phyloP scores from a whole-genome alignment of 495 filamentous ascomycete genomes.

The Clohesyomyces aquaticus region DNA sequence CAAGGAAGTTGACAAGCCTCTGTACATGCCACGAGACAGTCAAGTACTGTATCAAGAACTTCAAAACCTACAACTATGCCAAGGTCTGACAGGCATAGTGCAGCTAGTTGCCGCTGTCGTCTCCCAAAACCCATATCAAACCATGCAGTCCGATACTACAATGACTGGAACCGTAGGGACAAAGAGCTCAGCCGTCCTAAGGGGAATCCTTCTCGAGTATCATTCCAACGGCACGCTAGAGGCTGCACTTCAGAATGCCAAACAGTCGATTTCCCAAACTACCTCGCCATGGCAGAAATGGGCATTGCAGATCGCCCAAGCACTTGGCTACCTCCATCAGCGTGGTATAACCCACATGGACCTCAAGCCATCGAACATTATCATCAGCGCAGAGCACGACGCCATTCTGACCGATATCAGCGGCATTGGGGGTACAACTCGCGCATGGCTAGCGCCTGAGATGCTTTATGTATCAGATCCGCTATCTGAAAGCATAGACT shows the following conservation, averaged over 20 bases:
- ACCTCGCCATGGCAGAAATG: conserved; percentile 5
- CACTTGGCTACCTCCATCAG: neutral
- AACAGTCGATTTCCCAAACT: neutral
- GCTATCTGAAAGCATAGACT: too few relatives aligned
- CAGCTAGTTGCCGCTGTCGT: conserved; percentile 9
- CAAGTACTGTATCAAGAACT: conserved; percentile 9
- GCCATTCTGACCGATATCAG: conserved; percentile 12
- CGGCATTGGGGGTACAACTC: conserved; percentile 4
- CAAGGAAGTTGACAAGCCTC: conserved; percentile 11
- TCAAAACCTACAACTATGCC: neutral
- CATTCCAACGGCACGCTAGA: conserved; percentile 13
- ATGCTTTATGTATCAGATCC: conserved; percentile 13
- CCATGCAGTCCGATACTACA: neutral
- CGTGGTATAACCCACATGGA: conserved; percentile 11
- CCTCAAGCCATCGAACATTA: conserved; percentile 12
- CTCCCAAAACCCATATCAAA: conserved; percentile 13
- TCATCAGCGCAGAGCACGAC: conserved; percentile 14
- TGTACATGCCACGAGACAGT: conserved; percentile 11
- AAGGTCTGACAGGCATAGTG: neutral
- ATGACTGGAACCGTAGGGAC: neutral
- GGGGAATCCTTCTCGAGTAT: conserved; percentile 15
- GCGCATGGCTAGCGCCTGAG: conserved; percentile 12
- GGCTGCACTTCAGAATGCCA: neutral
- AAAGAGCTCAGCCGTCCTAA: neutral
- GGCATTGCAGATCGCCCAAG: conserved; percentile 9